phyloP scores from a whole-genome alignment of 148 eudicot genomes.

The Mesembryanthemum crystallinum region DNA sequence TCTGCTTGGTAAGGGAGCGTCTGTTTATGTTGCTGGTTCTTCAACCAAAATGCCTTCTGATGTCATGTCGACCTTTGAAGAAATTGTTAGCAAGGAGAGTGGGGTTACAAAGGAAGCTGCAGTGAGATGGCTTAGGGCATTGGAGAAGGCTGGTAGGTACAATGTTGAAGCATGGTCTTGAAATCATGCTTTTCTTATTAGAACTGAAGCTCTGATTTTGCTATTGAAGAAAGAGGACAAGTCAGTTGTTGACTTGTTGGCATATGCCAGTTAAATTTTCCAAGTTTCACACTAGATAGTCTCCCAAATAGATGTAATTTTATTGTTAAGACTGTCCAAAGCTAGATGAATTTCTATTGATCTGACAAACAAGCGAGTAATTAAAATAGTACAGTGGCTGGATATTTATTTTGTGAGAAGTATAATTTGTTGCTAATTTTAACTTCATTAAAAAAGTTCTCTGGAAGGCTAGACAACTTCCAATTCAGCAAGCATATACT shows the following conservation, averaged over 20 bases:
- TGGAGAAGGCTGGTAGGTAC: slow-evolving; percentile 90
- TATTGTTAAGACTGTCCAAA: neutral
- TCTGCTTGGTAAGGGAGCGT: slow-evolving; percentile 63
- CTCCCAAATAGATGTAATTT: neutral
- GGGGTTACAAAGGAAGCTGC: slow-evolving; percentile 66
- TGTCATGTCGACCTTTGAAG: slow-evolving; percentile 76
- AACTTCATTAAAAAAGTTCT: too few relatives aligned
- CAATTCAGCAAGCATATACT: too few relatives aligned
- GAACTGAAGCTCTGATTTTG: neutral
- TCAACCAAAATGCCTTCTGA: slow-evolving; percentile 86
- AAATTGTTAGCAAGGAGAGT: slow-evolving; percentile 56
- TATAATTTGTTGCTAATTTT: too few relatives aligned
- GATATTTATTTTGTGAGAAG: too few relatives aligned
- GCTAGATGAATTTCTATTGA: neutral
- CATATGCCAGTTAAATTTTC: neutral
- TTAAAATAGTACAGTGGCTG: too few relatives aligned
- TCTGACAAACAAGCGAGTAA: neutral
- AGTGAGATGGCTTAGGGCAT: slow-evolving; percentile 62
- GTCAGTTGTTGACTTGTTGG: neutral
- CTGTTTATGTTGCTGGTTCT: slow-evolving; percentile 78
- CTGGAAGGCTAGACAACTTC: too few relatives aligned
- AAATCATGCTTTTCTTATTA: slow-evolving; percentile 4
- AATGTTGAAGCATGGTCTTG: slow-evolving; percentile 91
- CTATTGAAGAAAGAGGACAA: neutral
- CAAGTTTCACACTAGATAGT: neutral